Percentiles rank a stretch among this genome's conserved stretches.
These are phyloP conservation scores for Truncatella angustata DNA, from an alignment of 2,329 filamentous ascomycete species.

Conservation along the genomic window DNA sequence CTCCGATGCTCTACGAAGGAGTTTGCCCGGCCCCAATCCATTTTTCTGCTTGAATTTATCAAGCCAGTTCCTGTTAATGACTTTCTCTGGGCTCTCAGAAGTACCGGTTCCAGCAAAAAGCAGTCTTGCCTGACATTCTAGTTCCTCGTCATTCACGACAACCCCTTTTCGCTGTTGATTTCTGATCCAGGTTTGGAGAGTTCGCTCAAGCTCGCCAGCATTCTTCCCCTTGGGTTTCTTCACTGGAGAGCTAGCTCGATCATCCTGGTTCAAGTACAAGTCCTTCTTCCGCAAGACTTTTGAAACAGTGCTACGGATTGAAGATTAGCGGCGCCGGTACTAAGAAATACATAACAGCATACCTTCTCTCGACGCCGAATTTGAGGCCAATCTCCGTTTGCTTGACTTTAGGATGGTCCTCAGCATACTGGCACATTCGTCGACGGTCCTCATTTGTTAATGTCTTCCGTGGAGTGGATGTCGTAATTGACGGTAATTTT, in stretches of 20 bases:
- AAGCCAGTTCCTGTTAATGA: constrained; percentile 75
- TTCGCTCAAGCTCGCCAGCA: constrained; percentile 81
- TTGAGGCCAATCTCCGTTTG: constrained; percentile 95
- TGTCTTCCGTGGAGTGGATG: constrained; percentile 74
- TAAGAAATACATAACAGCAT: constrained; percentile 34
- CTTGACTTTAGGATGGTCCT: constrained; percentile 85
- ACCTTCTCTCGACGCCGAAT: constrained; percentile 98
- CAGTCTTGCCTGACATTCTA: constrained; percentile 78
- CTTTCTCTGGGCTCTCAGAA: constrained; percentile 69
- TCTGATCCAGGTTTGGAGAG: constrained; percentile 81
- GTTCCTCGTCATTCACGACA: constrained; percentile 73
- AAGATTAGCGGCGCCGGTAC: no score
- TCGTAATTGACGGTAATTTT: constrained; percentile 48
- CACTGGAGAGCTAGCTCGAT: constrained; percentile 73
- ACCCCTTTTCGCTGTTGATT: constrained; percentile 77
- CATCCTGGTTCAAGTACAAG: constrained; percentile 82
- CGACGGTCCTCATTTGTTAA: constrained; percentile 88
- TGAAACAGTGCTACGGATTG: constrained; percentile 83
- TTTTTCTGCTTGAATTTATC: constrained; percentile 96
- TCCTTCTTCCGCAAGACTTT: constrained; percentile 95
- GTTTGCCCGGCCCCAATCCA: constrained; percentile 47
- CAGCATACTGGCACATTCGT: constrained; percentile 90
- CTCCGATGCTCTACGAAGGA: constrained; percentile 59
- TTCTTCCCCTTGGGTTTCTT: constrained; percentile 74
- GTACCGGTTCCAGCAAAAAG: constrained; percentile 71